Base-by-base conservation (phyloP, 2,329 filamentous ascomycete species). In the Didymella exigua region DNA sequence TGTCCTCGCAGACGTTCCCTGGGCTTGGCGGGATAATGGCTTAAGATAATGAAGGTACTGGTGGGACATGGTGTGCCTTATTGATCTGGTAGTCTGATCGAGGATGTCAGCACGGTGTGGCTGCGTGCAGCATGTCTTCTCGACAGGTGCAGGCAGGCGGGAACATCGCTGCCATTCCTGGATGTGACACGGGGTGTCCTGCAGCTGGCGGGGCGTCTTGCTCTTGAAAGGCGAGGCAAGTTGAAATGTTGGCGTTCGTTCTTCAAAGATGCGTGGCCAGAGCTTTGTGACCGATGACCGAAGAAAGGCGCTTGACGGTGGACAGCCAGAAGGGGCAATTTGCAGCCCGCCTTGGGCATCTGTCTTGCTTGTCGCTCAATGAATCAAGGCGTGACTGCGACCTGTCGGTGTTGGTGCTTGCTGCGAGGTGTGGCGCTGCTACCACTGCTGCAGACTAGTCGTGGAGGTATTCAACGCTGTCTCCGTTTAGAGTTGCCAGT, bases 131-230 rank as follows among this genome's bases (percentile, higher is more conserved):
- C 19, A 27, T 42, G 36, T 21, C 13, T 36, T 34, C 5, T 21
- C 30, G 29, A 37, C 14, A 21, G 21, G n/a, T 24, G 30, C 44
- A 19, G 30, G 43, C 24, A 30, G 30, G 34, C 23, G 21, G 41
- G 36, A 21, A 42, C 24, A 50, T 42, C n/a, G n/a, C 34, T 55
- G 9, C 52, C 26, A n/a, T 26, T 37, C 24, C 8, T 21, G 38
- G 29, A 37, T 23, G 52, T 46, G 27, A 55, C 46, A 50, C 46
- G 18, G 42, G 23, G 5, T 37, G 36, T 30, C 34, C 41, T 55
- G 51, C 51, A 49, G 45, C 21, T 52, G 42, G 33, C 34, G 13
- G 49, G 45, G 40, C 51, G 45, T 54, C 38, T 54, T 40, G 40
- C 38, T 18, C n/a, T 34, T 27, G 27, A 10, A 27, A 23, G 27